Evolutionary conservation across 495 filamentous ascomycete species (phyloP).

Genomic region (Annulohypoxylon nitens): DNA sequence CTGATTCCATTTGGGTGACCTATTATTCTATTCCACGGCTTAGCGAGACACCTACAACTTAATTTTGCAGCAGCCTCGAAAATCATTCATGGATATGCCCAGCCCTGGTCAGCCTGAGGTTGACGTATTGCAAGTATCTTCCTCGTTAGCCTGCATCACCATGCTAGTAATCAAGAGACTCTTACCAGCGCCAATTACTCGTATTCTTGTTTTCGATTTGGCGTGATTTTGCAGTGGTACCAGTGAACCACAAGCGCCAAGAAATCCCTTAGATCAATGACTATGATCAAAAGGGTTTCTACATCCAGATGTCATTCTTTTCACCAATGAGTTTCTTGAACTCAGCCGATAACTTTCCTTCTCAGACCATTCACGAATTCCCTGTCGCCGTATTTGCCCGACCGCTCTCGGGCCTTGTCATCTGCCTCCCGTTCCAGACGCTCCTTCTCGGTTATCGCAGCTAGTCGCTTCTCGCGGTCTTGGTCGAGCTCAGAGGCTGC

Average conservation of each 20-base stretch:
- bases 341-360: constrained; percentile 56
- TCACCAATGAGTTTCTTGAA: neutral
- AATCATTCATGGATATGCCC: too few relatives aligned
- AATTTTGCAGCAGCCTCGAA: neutral
- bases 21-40: neutral
- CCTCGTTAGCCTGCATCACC: neutral
- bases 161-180: neutral
- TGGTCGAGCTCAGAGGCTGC: constrained; percentile 84
- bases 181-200: neutral
- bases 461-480: constrained; percentile 78
- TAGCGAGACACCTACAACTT: neutral
- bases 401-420: constrained; percentile 66
- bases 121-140: neutral
- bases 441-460: constrained; percentile 75
- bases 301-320: neutral
- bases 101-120: neutral
- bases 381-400: constrained; percentile 70
- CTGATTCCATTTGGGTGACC: neutral
- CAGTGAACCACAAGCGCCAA: neutral
- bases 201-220: neutral
- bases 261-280: neutral
- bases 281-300: neutral
- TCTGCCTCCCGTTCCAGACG: constrained; percentile 74
- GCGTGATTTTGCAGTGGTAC: neutral
- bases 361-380: constrained; percentile 72